phyloP scores from a whole-genome alignment of 73 alveolate species.

The Uronychia binucleata region DNA sequence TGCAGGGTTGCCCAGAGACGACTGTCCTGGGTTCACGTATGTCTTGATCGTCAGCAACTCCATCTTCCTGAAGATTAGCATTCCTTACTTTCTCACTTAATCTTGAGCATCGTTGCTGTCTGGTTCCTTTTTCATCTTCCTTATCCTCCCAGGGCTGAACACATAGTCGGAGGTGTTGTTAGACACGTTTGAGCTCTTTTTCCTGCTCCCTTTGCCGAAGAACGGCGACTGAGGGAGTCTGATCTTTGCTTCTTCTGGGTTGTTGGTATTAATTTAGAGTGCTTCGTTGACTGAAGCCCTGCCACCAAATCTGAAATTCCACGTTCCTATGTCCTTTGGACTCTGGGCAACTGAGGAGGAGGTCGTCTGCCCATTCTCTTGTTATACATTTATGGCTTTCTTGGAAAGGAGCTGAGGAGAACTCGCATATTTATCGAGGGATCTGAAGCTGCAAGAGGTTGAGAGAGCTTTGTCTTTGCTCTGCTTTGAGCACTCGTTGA shows the following conservation, averaged over 20 bases:
- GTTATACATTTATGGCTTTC: too few species aligned
- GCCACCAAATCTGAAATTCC: neutral
- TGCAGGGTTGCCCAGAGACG: neutral
- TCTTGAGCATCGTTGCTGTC: too few species aligned
- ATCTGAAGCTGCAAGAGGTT: neutral
- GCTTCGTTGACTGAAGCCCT: neutral
- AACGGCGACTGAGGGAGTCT: neutral
- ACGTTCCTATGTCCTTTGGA: neutral
- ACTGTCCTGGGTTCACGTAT: neutral
- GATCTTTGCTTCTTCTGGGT: neutral
- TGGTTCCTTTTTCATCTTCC: neutral
- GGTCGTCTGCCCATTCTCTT: too few species aligned
- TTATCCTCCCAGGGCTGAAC: neutral
- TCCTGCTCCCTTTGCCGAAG: neutral
- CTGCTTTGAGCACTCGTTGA: neutral
- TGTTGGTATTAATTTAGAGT: too few species aligned
- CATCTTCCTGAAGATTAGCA: neutral
- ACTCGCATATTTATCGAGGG: neutral
- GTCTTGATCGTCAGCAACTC: neutral
- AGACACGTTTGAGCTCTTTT: neutral
- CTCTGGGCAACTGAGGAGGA: too few species aligned
- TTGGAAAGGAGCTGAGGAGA: too few species aligned
- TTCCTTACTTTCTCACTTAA: neutral
- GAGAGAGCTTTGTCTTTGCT: neutral
- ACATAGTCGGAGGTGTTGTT: neutral